Evolutionary conservation across 2,329 filamentous ascomycete genomes (phyloP).

Genomic region (Trichoderma sp.): DNA sequence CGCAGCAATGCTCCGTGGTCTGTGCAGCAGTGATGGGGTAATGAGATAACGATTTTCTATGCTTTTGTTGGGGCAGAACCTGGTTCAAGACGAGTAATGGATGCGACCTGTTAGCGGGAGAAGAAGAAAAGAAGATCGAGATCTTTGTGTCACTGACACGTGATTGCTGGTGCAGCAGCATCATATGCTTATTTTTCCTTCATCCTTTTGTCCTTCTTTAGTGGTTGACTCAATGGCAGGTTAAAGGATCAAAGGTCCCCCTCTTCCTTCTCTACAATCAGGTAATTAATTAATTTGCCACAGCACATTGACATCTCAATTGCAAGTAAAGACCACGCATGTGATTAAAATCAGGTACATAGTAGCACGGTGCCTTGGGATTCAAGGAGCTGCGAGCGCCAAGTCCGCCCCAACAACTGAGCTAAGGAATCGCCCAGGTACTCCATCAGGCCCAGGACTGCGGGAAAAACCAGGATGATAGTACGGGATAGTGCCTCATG

Average conservation of each 20-base stretch:
- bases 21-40: conserved; percentile 6
- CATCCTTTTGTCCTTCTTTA: no score
- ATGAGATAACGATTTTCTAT: conserved; percentile 6
- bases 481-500: conserved; percentile 3
- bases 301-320: not conserved
- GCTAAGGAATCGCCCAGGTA: not conserved
- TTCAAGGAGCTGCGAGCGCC: not conserved
- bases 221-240: not conserved
- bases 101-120: not conserved
- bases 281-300: not conserved
- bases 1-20: not conserved
- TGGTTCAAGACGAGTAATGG: not conserved
- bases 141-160: conserved; percentile 3
- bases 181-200: not conserved
- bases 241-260: not conserved
- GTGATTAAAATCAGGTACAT: no score
- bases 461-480: conserved; percentile 1
- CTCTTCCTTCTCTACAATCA: not conserved
- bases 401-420: not conserved
- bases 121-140: not conserved
- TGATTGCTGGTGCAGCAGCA: not conserved
- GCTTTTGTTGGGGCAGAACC: conserved; percentile 1
- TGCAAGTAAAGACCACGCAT: not conserved
- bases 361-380: not conserved
- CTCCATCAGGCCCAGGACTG: conserved; percentile 12